Base-by-base conservation (phyloP, 2,329 filamentous ascomycete species). In the Fusarium dimerum region DNA sequence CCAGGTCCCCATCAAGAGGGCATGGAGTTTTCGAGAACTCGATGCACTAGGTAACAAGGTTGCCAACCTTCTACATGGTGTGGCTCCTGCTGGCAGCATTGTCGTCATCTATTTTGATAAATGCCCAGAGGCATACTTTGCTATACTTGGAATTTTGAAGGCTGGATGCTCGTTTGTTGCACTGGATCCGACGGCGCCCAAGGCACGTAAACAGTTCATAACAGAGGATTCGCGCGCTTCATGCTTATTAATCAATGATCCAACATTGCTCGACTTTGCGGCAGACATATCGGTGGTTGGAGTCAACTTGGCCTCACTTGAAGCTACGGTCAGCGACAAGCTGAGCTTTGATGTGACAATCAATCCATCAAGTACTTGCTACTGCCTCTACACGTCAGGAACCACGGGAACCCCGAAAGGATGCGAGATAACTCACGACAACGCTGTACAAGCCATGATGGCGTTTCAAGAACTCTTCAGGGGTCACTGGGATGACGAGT, bases 341-440 rank as follows among this genome's bases (percentile, higher is more conserved):
- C 42, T 57, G 68, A 16, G 54, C 52, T 13, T 58, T 41, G 26
- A 51, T 26, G 43, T 54, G 43, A 18, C 3, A 0, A 66, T 76
- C 30, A 60, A 52, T n/a, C 67, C 68, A 13, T 74, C 80, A 18
- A 81, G 86, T 58, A 84, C 84, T 0, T 91, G 87, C 61, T 96
- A 95, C 67, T 93, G 90, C 52, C 77, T 96, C 1, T 96, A 95
- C 68, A 96, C 91, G 0, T 93, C 89, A 4, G 90, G 91, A 4
- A 95, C 91, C 0, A 96, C 91, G 0, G 91, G 91, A 3, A 89
- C 85, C 0, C 91, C 92, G 0, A 96, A 96, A 63, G 91, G 91
- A 2, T 96, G 92, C 60, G 84, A 94, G 52, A 85, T 97, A 43
- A 95, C 89, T 0, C 92, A 97, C 64, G 85, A 91, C 47, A 97